Percentiles rank a stretch among this genome's conserved stretches.
Evolutionary conservation across 116 monocot species (phyloP).

Genomic region (Trichopus zeylanicus): DNA sequence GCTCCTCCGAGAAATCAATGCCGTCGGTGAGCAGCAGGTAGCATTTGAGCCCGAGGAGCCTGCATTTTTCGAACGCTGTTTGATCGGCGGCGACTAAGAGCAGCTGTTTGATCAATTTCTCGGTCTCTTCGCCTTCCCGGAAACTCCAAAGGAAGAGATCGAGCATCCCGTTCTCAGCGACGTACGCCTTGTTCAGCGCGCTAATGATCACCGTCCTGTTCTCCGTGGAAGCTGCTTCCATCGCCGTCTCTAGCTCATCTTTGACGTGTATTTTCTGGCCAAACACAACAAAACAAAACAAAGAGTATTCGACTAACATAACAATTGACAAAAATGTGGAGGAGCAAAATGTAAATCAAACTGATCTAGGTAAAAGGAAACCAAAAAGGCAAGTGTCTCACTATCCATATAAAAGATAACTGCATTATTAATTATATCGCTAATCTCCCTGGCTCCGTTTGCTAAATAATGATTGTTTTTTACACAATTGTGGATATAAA

Average conservation of each 20-base stretch:
- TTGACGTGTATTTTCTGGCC: background rate
- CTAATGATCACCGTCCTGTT: constrained; percentile 57
- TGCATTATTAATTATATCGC: background rate
- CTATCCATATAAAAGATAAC: background rate
- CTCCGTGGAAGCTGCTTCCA: constrained; percentile 37
- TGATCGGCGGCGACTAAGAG: constrained; percentile 57
- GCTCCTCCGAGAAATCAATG: constrained; percentile 34
- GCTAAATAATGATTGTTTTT: no score
- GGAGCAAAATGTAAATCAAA: background rate
- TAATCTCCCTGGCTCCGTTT: no score
- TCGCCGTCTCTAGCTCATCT: constrained; percentile 19
- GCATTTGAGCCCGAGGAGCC: constrained; percentile 36
- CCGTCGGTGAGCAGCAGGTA: constrained; percentile 33
- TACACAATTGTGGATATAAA: no score
- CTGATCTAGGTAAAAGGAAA: background rate
- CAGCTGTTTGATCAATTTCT: constrained; percentile 32
- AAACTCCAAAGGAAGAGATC: constrained; percentile 65
- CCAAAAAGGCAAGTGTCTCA: no score
- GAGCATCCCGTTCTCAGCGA: constrained; percentile 45
- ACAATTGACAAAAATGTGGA: no score
- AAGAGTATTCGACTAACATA: no score
- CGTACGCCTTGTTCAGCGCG: constrained; percentile 54
- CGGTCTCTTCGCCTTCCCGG: constrained; percentile 30
- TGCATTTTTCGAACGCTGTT: constrained; percentile 35
- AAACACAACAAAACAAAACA: background rate